phyloP scores from a whole-genome alignment of 2,329 filamentous ascomycete species.

The Macrophomina pseudophaseolina region DNA sequence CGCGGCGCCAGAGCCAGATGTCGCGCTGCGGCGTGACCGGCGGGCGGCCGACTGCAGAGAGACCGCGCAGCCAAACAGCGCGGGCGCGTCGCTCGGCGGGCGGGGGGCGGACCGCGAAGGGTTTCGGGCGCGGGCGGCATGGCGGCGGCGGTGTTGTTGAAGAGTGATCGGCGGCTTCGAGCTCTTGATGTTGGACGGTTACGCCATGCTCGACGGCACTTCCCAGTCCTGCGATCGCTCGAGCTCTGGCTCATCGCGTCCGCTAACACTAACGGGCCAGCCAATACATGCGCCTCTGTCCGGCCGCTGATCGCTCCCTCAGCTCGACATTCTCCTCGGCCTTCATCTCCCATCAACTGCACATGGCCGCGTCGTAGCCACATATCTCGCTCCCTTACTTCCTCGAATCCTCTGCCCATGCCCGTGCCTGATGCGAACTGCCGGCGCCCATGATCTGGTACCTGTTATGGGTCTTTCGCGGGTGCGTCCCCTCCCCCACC shows the following conservation, averaged over 20 bases:
- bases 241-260: constrained; percentile 18
- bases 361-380: constrained; percentile 21
- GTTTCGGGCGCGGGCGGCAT: no score
- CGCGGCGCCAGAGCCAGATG: neutral
- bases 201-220: constrained; percentile 23
- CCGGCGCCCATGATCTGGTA: constrained; percentile 70
- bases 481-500: constrained; percentile 58
- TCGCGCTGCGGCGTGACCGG: neutral
- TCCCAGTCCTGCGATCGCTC: constrained; percentile 20
- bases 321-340: neutral
- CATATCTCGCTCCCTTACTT: constrained; percentile 24
- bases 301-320: constrained; percentile 19
- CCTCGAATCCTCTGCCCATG: constrained; percentile 19
- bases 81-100: neutral
- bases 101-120: no score
- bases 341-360: constrained; percentile 3
- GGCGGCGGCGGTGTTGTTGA: neutral
- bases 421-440: constrained; percentile 17
- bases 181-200: constrained; percentile 14
- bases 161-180: neutral
- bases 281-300: constrained; percentile 22
- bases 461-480: constrained; percentile 75
- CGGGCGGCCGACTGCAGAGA: neutral
- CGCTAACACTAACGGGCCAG: constrained; percentile 11
- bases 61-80: neutral